Evolutionary conservation across 805 yeast genomes (phyloP).

Genomic region (Yamadazyma laniorum): DNA sequence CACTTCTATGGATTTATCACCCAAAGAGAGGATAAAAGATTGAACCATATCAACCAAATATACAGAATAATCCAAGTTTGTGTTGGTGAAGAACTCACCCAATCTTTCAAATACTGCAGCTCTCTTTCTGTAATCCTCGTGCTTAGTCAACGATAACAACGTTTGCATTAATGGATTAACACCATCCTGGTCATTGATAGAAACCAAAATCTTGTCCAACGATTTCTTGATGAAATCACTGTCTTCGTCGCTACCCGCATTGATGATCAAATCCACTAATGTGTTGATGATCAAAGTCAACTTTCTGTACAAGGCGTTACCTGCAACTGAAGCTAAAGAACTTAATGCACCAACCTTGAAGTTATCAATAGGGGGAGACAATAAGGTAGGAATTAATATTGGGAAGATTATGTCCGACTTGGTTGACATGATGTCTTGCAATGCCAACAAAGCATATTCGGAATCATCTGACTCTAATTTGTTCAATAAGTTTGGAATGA

Average conservation of each 20-base stretch:
- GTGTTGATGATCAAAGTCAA: conserved; percentile 72
- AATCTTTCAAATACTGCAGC: conserved; percentile 63
- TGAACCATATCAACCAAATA: conserved; percentile 76
- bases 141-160: conserved; percentile 69
- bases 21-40: conserved; percentile 67
- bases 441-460: conserved; percentile 78
- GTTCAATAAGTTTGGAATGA: conserved; percentile 74
- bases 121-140: conserved; percentile 66
- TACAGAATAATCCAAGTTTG: conserved; percentile 65
- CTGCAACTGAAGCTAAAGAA: conserved; percentile 87
- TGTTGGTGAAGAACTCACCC: conserved; percentile 65
- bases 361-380: conserved; percentile 75
- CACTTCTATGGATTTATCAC: conserved; percentile 61
- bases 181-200: conserved; percentile 76
- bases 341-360: conserved; percentile 88
- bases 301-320: conserved; percentile 71
- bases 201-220: conserved; percentile 65
- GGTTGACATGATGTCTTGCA: conserved; percentile 88
- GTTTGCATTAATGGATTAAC: conserved; percentile 83
- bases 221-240: conserved; percentile 48
- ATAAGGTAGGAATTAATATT: conserved; percentile 78
- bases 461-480: conserved; percentile 60
- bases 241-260: conserved; percentile 36
- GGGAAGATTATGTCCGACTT: conserved; percentile 93
- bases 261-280: conserved; percentile 58